Evolutionary conservation across 2,329 filamentous ascomycete genomes (phyloP).

Genomic region (Bipolaris zeicola): DNA sequence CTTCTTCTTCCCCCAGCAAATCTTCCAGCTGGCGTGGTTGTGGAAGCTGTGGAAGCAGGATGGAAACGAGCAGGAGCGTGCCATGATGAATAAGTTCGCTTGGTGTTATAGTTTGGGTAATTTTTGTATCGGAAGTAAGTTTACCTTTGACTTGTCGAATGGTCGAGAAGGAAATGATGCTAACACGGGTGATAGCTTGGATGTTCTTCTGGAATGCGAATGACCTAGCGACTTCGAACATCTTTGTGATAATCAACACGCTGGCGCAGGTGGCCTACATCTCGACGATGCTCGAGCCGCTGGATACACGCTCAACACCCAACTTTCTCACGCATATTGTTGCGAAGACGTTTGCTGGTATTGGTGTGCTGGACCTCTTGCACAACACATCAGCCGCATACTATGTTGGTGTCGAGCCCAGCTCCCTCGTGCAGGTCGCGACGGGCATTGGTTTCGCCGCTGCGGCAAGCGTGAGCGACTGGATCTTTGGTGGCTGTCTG

Average conservation of each 20-base stretch:
- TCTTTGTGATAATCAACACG: slow-evolving; percentile 63
- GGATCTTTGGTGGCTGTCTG: slow-evolving; percentile 65
- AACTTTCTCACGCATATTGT: slow-evolving; percentile 64
- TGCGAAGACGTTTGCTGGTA: slow-evolving; percentile 65
- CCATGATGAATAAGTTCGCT: slow-evolving; percentile 59
- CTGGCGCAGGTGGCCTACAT: slow-evolving; percentile 62
- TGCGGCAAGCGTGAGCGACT: slow-evolving; percentile 59
- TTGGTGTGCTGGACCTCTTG: slow-evolving; percentile 64
- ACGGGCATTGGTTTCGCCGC: slow-evolving; percentile 62
- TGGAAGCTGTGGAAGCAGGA: slow-evolving; percentile 61
- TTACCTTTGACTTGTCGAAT: not conserved
- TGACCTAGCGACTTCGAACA: slow-evolving; percentile 57
- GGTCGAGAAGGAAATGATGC: not conserved
- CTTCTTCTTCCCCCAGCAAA: slow-evolving; percentile 67
- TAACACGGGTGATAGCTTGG: slow-evolving; percentile 50
- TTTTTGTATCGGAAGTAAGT: slow-evolving; percentile 62
- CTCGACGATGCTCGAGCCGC: slow-evolving; percentile 54
- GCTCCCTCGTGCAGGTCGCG: slow-evolving; percentile 55
- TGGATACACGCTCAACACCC: slow-evolving; percentile 57
- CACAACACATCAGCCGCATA: slow-evolving; percentile 65
- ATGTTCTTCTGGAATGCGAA: slow-evolving; percentile 67
- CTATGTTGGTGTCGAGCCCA: slow-evolving; percentile 57
- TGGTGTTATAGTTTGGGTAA: slow-evolving; percentile 64
- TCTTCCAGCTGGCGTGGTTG: slow-evolving; percentile 64
- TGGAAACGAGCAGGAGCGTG: slow-evolving; percentile 52